These are phyloP conservation scores for Piromyces finnis DNA, from an alignment of 192 early-diverging fungal genomes.

Conservation along the genomic window DNA sequence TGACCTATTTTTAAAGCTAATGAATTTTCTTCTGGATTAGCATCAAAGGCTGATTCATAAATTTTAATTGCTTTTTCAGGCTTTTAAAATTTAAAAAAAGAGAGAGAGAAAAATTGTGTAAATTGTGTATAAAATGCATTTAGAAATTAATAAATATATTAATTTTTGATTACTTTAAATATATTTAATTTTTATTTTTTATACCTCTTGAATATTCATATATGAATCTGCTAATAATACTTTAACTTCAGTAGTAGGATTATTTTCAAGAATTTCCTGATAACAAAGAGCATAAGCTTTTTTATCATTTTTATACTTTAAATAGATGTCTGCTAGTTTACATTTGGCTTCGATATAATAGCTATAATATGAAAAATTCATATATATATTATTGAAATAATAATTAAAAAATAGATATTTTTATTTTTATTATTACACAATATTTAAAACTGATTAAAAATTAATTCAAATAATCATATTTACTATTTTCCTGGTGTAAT, in stretches of 20 bases:
- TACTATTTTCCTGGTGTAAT: constrained; percentile 12
- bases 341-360: constrained; percentile 19
- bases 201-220: constrained; percentile 28
- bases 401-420: too few relatives aligned
- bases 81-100: background rate
- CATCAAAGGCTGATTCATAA: constrained; percentile 23
- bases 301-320: constrained; percentile 25
- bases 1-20: constrained; percentile 24
- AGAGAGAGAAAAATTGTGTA: too few relatives aligned
- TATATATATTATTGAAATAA: too few relatives aligned
- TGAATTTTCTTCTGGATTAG: constrained; percentile 10
- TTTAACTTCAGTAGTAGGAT: constrained; percentile 21
- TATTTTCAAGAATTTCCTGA: constrained; percentile 19
- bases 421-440: too few relatives aligned
- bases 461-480: background rate
- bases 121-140: too few relatives aligned
- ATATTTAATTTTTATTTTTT: background rate
- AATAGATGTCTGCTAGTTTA: constrained; percentile 23
- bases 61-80: constrained; percentile 31
- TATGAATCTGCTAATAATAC: constrained; percentile 30
- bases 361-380: too few relatives aligned
- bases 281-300: constrained; percentile 29
- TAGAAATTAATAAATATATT: too few relatives aligned
- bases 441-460: too few relatives aligned
- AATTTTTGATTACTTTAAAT: background rate